Evolutionary conservation across 331 rosid species (phyloP).

Genomic region (Arachis monticola): DNA sequence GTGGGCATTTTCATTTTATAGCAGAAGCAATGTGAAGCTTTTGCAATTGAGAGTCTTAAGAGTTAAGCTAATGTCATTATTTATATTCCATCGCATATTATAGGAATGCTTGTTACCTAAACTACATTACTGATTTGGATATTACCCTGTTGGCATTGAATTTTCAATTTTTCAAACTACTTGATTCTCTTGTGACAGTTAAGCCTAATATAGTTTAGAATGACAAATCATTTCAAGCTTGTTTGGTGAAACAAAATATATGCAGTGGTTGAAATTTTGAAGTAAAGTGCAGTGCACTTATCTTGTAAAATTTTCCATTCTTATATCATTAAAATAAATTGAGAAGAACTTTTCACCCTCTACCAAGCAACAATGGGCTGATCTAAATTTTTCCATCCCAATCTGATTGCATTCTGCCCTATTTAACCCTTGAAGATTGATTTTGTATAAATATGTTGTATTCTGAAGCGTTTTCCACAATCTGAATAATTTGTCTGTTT

Average conservation of each 20-base stretch:
- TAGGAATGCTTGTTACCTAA: background rate
- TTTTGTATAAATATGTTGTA: too few relatives aligned
- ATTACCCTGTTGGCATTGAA: slow-evolving; percentile 12
- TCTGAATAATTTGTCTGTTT: slow-evolving; percentile 28
- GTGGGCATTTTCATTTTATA: too few relatives aligned
- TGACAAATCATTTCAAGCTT: background rate
- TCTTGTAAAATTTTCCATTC: background rate
- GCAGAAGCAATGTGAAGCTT: background rate
- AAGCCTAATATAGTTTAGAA: slow-evolving; percentile 1
- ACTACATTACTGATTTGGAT: background rate
- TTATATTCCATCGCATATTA: background rate
- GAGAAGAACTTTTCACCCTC: background rate
- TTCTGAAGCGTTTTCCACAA: too few relatives aligned
- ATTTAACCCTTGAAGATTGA: background rate
- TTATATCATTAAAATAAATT: background rate
- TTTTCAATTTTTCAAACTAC: slow-evolving; percentile 23
- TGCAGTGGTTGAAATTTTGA: slow-evolving; percentile 3
- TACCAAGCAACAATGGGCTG: background rate
- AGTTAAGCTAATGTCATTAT: background rate
- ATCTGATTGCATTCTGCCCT: background rate
- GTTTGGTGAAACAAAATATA: background rate
- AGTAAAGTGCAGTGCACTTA: background rate
- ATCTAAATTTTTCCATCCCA: background rate
- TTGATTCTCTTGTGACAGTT: background rate
- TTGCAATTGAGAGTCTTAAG: background rate